These are phyloP conservation scores for Penicillium sp. DNA, from an alignment of 2,329 filamentous ascomycete genomes.

Conservation along the genomic window DNA sequence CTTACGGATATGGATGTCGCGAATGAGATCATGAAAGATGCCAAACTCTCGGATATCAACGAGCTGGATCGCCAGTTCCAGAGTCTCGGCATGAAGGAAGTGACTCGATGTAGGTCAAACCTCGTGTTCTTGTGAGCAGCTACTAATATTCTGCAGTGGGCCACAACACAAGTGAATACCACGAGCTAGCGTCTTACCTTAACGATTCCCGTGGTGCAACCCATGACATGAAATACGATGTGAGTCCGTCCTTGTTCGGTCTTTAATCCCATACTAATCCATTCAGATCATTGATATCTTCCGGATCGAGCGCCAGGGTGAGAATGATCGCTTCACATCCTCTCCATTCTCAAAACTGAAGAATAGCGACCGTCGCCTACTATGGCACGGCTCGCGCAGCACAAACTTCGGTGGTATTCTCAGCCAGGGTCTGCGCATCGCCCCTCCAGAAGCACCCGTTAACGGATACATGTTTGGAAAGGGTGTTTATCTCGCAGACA, in stretches of 20 bases:
- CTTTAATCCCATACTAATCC: not conserved
- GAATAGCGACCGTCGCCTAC: constrained; percentile 68
- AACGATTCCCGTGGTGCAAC: constrained; percentile 65
- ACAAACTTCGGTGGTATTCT: constrained; percentile 89
- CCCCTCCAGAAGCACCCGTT: constrained; percentile 73
- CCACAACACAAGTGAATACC: constrained; percentile 61
- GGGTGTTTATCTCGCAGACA: constrained; percentile 84
- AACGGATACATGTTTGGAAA: constrained; percentile 88
- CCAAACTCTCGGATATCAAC: constrained; percentile 59
- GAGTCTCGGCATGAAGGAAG: constrained; percentile 71
- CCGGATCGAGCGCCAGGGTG: constrained; percentile 74
- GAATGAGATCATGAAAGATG: constrained; percentile 72
- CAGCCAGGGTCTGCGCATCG: constrained; percentile 84
- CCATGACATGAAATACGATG: constrained; percentile 53
- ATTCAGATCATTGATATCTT: constrained; percentile 70
- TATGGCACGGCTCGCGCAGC: constrained; percentile 83
- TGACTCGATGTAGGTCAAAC: constrained; percentile 58
- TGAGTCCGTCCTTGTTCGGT: constrained; percentile 10
- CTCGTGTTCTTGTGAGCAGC: not conserved
- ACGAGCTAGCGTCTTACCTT: constrained; percentile 66
- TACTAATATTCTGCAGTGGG: constrained; percentile 46
- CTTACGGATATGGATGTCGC: constrained; percentile 84
- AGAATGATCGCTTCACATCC: constrained; percentile 66
- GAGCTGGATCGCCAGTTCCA: constrained; percentile 71
- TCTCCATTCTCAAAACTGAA: constrained; percentile 53